Conservation (phyloP, 2,329 filamentous ascomycete species). For the Simplicillium aogashimaense region DNA sequence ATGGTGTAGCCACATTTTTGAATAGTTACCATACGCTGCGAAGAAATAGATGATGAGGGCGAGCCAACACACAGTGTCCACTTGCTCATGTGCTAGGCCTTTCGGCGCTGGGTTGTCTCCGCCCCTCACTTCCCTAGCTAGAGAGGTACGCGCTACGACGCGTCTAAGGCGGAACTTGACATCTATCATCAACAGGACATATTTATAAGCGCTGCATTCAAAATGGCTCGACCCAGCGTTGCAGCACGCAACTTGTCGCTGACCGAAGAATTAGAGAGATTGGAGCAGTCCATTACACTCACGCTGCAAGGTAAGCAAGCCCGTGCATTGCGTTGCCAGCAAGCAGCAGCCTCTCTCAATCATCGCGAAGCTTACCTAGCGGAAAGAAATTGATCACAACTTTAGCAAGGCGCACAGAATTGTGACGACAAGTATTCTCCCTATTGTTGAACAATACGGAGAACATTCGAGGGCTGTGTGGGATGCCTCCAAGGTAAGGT, state of each 20-base stretch:
- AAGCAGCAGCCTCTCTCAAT: background rate
- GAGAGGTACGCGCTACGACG: no score
- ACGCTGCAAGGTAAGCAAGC: constrained; percentile 68
- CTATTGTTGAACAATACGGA: constrained; percentile 89
- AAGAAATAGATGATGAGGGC: no score
- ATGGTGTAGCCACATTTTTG: no score
- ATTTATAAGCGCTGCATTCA: no score
- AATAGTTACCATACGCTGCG: no score
- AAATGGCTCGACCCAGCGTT: constrained; percentile 40
- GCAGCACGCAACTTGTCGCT: constrained; percentile 57
- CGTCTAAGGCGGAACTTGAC: no score
- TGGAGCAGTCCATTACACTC: constrained; percentile 94
- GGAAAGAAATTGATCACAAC: constrained; percentile 89
- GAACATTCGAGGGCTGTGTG: constrained; percentile 90
- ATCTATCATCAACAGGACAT: background rate
- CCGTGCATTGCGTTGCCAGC: constrained; percentile 4
- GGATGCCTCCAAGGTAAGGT: constrained; percentile 80
- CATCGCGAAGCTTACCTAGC: background rate
- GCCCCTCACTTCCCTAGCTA: no score
- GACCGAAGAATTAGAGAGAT: constrained; percentile 88
- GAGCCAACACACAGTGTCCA: no score
- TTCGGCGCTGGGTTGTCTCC: no score
- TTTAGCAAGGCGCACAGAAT: constrained; percentile 96
- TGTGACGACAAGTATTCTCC: constrained; percentile 85
- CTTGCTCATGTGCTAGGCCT: no score